Conservation (phyloP, 108 stramenopile species). For the Nitzschia palea region DNA sequence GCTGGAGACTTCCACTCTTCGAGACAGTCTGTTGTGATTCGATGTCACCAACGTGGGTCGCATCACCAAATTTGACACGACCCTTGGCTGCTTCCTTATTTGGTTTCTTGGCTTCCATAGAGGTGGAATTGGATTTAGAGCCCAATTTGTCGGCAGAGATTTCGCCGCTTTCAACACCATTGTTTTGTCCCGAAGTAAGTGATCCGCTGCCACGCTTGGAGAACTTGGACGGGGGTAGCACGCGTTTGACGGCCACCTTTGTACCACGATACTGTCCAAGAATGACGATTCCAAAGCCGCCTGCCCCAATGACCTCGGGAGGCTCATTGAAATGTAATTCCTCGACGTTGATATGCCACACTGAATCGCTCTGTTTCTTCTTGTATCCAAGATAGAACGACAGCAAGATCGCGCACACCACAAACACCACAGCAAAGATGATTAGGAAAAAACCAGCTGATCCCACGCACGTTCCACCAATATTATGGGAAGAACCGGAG, state of each 20-base stretch:
- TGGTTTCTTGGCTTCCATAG: not conserved
- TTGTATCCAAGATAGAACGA: slow-evolving; percentile 12
- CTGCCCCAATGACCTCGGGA: slow-evolving; percentile 37
- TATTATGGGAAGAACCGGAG: not conserved
- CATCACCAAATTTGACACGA: not conserved
- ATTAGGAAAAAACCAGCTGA: slow-evolving; percentile 9
- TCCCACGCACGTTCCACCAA: slow-evolving; percentile 4
- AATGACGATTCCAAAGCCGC: slow-evolving; percentile 45
- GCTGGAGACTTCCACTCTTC: slow-evolving; percentile 43
- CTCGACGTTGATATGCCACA: slow-evolving; percentile 27
- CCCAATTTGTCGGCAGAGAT: not conserved
- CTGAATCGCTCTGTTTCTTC: slow-evolving; percentile 11
- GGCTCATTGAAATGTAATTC: slow-evolving; percentile 33
- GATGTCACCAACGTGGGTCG: not conserved
- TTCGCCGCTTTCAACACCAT: not conserved
- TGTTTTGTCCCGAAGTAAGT: not conserved
- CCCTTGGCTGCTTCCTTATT: not conserved
- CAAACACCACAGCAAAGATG: not conserved
- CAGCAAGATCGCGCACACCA: not conserved
- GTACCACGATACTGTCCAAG: slow-evolving; percentile 49
- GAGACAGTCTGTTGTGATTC: slow-evolving; percentile 4
- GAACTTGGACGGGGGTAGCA: slow-evolving; percentile 27
- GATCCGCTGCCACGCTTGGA: not conserved
- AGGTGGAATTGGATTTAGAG: not conserved
- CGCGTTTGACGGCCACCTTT: slow-evolving; percentile 46